Percentiles rank a stretch among this genome's conserved stretches.
These are phyloP conservation scores for Coniferiporia sulphurascens DNA, from an alignment of 1,284 basidiomycete species.

Conservation along the genomic window DNA sequence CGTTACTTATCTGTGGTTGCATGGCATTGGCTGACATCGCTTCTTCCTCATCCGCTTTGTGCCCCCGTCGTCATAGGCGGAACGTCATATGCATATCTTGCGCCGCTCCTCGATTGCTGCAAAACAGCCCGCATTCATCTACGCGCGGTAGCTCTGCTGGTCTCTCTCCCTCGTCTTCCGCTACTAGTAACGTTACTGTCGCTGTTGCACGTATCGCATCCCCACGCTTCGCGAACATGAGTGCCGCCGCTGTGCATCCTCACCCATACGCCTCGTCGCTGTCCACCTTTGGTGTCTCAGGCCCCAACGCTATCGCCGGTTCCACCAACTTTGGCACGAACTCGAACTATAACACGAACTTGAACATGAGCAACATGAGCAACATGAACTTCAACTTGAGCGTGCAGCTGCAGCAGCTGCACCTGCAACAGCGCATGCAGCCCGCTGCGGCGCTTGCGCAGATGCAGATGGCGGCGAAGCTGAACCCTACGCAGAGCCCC, in stretches of 20 bases:
- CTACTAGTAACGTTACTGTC: conserved; percentile 7
- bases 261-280: conserved; percentile 2
- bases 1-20: neutral
- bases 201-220: conserved; percentile 29
- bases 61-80: conserved; percentile 43
- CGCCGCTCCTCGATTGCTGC: conserved; percentile 51
- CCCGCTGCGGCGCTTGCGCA: conserved; percentile 8
- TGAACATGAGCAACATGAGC: no score
- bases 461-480: conserved; percentile 23
- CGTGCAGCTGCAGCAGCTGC: conserved; percentile 17
- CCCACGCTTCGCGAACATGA: conserved; percentile 25
- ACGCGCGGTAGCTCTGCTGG: conserved; percentile 24
- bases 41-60: neutral
- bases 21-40: conserved; percentile 12
- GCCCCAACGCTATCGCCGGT: no score
- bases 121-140: conserved; percentile 26
- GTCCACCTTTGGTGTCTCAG: neutral
- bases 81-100: conserved; percentile 72
- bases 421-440: conserved; percentile 15
- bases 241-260: neutral
- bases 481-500: conserved; percentile 44
- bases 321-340: no score
- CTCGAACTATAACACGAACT: no score
- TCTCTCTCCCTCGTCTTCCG: neutral
- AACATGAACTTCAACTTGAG: no score